Evolutionary conservation across 1,139 yeast species (phyloP).

Genomic region (Blastobotrys niveus): DNA sequence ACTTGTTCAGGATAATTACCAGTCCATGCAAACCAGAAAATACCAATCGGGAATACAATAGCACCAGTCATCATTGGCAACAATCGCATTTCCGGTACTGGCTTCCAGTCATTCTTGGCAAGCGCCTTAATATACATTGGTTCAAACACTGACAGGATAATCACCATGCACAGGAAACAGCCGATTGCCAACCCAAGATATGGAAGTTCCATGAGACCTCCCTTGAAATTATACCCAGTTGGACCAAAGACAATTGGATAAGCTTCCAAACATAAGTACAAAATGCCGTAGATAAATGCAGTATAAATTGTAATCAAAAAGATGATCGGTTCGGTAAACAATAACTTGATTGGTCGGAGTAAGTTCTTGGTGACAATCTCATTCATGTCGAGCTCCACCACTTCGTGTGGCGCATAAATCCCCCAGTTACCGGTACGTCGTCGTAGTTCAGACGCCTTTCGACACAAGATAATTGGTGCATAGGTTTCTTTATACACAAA

Average conservation of each 20-base stretch:
- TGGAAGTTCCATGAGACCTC: constrained; percentile 48
- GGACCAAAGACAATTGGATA: constrained; percentile 65
- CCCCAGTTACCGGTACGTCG: constrained; percentile 63
- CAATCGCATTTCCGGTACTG: constrained; percentile 75
- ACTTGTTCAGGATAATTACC: constrained; percentile 63
- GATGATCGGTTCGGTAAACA: constrained; percentile 67
- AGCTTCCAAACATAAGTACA: constrained; percentile 74
- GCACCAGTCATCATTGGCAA: constrained; percentile 70
- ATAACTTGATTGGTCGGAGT: constrained; percentile 63
- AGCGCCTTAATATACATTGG: constrained; percentile 39
- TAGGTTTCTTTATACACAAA: constrained; percentile 40
- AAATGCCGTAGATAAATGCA: constrained; percentile 78
- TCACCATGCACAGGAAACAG: too few species aligned
- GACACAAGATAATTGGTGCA: constrained; percentile 39
- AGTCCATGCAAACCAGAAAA: constrained; percentile 82
- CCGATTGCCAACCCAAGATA: constrained; percentile 43
- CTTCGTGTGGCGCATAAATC: constrained; percentile 78
- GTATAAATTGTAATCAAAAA: constrained; percentile 65
- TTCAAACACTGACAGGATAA: constrained; percentile 22
- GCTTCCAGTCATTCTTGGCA: constrained; percentile 48
- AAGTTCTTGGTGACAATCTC: constrained; percentile 67
- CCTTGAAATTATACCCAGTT: constrained; percentile 49
- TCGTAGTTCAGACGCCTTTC: constrained; percentile 44
- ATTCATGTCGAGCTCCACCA: constrained; percentile 51
- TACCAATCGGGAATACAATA: constrained; percentile 63